Percentiles rank a stretch among this genome's conserved stretches.
Evolutionary conservation across 352 stramenopile species (phyloP).

Genomic region (Phytophthora citricola): DNA sequence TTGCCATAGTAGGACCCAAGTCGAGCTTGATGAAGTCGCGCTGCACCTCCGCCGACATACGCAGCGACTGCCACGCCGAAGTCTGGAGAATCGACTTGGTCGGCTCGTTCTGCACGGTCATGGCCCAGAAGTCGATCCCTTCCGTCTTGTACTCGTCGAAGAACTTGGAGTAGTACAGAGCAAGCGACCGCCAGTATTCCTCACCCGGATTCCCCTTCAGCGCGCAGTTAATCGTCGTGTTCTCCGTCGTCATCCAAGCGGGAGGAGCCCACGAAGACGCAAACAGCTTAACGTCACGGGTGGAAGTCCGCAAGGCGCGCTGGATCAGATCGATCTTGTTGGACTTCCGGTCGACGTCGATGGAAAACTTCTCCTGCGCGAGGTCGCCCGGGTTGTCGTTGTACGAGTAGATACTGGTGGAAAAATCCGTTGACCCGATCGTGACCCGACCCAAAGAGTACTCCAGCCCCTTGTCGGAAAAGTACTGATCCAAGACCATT

Average conservation of each 20-base stretch:
- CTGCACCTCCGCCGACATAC: conserved; percentile 53
- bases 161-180: conserved; percentile 91
- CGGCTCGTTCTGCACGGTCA: conserved; percentile 91
- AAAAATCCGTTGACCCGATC: conserved; percentile 93
- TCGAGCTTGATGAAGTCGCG: conserved; percentile 84
- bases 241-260: conserved; percentile 86
- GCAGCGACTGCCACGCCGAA: conserved; percentile 70
- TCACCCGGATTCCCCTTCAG: conserved; percentile 68
- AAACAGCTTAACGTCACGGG: conserved; percentile 69
- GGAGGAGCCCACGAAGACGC: conserved; percentile 89
- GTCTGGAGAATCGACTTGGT: conserved; percentile 52
- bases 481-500: conserved; percentile 88
- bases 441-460: conserved; percentile 92
- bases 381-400: conserved; percentile 83
- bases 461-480: conserved; percentile 75
- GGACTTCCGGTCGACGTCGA: conserved; percentile 71
- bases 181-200: conserved; percentile 75
- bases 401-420: conserved; percentile 86
- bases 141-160: conserved; percentile 82
- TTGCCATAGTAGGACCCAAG: conserved; percentile 70
- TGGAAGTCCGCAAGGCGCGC: conserved; percentile 49
- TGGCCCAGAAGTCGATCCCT: conserved; percentile 80
- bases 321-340: conserved; percentile 81
- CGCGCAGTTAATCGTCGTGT: conserved; percentile 59
- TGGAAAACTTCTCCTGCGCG: conserved; percentile 77